Base-by-base conservation (phyloP, 768 basidiomycete species). In the Grammothele lineata region DNA sequence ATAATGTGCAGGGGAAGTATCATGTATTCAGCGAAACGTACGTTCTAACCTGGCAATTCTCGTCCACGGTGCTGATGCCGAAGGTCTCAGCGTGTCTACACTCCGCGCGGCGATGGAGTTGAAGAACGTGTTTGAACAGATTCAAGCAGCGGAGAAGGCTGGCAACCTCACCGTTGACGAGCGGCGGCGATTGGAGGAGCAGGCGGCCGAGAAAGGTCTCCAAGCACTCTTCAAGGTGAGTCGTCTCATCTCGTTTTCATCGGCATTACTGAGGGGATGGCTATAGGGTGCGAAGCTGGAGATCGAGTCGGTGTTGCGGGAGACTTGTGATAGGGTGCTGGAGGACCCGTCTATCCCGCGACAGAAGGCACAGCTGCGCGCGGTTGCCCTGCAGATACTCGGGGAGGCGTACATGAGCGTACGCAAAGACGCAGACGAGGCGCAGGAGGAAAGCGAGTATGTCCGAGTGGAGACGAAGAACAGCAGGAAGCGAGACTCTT, bases 11-110 rank as follows among this genome's bases (percentile, higher is more conserved):
- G 63, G 88, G 87, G 11, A 92, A 91, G 68, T 93, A 92, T 40
- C 91, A 94, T 59, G 86, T 93, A 15, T 88, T 95, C 66, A 92
- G 89, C 62, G 91, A 93, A 70, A 92, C 90, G 87, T 89, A 53
- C 56, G 87, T 72, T n/a, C 48, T n/a, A 22, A 12, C 43, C 2
- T 32, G 14, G 2, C 17, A 36, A 7, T 17, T n/a, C 12, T 9
- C 8, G 35, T n/a, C 17, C 37, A 15, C 42, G 38, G 12, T 40
- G 18, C 36, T 45, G 39, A 40, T 22, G 7, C 17, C 25, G 25
- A 7, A 22, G 35, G 9, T 17, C 33, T 12, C 47, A 91, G 87
- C 7, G 87, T 92, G 14, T 92, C 89, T 8, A 92, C 90, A 0
- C 66, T 92, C 11, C 81, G 88, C 18, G 80, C 89, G 2, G 92